phyloP scores from a whole-genome alignment of 2,329 filamentous ascomycete genomes.

The Ophiostoma angusticollis region DNA sequence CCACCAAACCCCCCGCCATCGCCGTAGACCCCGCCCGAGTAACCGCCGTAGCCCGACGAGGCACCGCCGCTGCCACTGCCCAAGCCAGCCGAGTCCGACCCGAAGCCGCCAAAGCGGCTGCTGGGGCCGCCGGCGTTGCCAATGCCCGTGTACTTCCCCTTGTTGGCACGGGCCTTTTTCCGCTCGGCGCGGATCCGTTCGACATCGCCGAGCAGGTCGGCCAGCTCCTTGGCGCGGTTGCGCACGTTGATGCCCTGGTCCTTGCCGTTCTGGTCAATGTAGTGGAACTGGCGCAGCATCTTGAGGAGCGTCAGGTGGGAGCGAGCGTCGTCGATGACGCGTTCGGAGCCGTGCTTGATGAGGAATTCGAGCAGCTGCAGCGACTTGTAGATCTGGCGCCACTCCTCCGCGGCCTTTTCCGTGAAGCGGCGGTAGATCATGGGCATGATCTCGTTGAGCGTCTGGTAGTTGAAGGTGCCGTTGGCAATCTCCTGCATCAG shows the following conservation, averaged over 20 bases:
- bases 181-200: conserved; percentile 69
- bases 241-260: conserved; percentile 97
- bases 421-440: conserved; percentile 99
- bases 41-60: conserved; percentile 45
- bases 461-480: conserved; percentile 94
- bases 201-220: conserved; percentile 85
- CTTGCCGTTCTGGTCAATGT: conserved; percentile 89
- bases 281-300: conserved; percentile 98
- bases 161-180: conserved; percentile 83
- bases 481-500: conserved; percentile 97
- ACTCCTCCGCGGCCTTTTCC: conserved; percentile 95
- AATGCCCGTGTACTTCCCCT: conserved; percentile 91
- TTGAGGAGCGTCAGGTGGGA: conserved; percentile 91
- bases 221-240: conserved; percentile 89
- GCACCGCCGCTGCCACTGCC: conserved; percentile 42
- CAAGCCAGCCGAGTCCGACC: conserved; percentile 68
- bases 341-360: conserved; percentile 94
- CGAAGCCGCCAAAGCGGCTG: conserved; percentile 75
- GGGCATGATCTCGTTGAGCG: conserved; percentile 98
- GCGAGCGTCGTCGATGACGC: conserved; percentile 92
- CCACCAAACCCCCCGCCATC: conserved; percentile 91
- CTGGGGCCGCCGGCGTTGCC: conserved; percentile 36
- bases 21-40: conserved; percentile 70
- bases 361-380: conserved; percentile 90
- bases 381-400: conserved; percentile 98